Evolutionary conservation across 164 flowering plant genomes (phyloP), one percentile per base, ranked within the genome.

Genomic region (Nymphaea thermarum): DNA sequence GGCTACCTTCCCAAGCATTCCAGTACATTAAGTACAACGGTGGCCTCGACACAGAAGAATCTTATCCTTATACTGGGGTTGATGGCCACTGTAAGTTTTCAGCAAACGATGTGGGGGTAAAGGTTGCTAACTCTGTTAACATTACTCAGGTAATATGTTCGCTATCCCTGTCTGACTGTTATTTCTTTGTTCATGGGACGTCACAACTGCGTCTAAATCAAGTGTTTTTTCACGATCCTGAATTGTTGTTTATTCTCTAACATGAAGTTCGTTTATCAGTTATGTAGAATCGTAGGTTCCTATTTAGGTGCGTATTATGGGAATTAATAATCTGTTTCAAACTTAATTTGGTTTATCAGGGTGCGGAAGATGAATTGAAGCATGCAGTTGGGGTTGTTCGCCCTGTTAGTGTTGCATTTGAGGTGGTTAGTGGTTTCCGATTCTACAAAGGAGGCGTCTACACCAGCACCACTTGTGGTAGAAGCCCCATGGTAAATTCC

Each of bases 1-100:
- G 99, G 36, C 72, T 95, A 73, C 99, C 99, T 64, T 95, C 98
- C 43, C 99, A 92, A 74, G 99, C 99, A 67, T 95, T 87, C 76
- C 94, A 92, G 55, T 95, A 95, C 80, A 85, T 95, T 68, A 95
- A 95, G 72, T 90, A 78, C 81, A 90, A 86, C 68, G 98, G 98
- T 44, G 99, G 98, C 18, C 96, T 95, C 62, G 97, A 92, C 17
- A 87, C 99, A 3, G 98, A 95, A 77, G 88, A 80, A 68, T 86
- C 91, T 14, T 95, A 95, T 74, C 99, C 99, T 60, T 95, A 95
- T 81, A 82, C 86, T 1, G 99, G 77, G 43, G 77, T 73, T 71
- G 82, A 92, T 76, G 96, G 93, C n/a, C 18, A 44, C 51, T 95
- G 99, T 86, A 90, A 81, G 69, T 92, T 74, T 70, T 75, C 83